Base-by-base conservation (phyloP, 345 rosid genomes). In the Camelina laxa region DNA sequence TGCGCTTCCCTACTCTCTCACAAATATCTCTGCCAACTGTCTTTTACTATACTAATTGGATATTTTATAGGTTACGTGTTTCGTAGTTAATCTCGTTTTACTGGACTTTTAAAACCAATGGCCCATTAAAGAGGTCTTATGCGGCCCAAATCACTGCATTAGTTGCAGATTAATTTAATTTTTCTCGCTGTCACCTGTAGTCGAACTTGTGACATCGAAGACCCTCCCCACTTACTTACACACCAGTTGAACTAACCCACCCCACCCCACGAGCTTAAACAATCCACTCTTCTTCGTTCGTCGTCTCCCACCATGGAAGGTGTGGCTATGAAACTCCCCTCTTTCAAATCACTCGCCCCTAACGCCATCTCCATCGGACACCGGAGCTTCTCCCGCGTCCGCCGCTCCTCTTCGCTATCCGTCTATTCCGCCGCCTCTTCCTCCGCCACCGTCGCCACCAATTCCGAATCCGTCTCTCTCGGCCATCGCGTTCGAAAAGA, bases 401-500 rank as follows among this genome's bases (percentile, higher is more conserved):
- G 77, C 24, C 72, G 61, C 60, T 67, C 59, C 38, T 51, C 77
- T 68, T 77, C 85, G 47, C 72, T 67, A 57, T 62, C 36, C 64
- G 61, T 82, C 49, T 73, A 47, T 7, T 80, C 81, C 39, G 67
- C 72, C 47, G 70, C 80, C 15, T 73, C 84, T 12, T 79, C 77
- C 15, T 70, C 80, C 22, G 82, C 75, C 44, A 66, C 79, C 42
- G 15, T 57, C 79, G 48, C 67, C 54, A 77, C 76, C 27, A 60
- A 74, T 65, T 50, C 84, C 42, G 83, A 67, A 27, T 60, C 87
- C 65, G 68, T 81, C 67, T 89, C 98, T 17, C 91, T 93, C 31
- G 97, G 98, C 67, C 96, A 89, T 76, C 60, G 77, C 45, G 83
- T 86, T 78, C 88, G 94, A 4, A 91, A 90, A 21, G 97, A 93